Percentiles rank a stretch among this genome's conserved stretches.
Conservation (phyloP, 805 yeast genomes). For the Osmozyma mogii region DNA sequence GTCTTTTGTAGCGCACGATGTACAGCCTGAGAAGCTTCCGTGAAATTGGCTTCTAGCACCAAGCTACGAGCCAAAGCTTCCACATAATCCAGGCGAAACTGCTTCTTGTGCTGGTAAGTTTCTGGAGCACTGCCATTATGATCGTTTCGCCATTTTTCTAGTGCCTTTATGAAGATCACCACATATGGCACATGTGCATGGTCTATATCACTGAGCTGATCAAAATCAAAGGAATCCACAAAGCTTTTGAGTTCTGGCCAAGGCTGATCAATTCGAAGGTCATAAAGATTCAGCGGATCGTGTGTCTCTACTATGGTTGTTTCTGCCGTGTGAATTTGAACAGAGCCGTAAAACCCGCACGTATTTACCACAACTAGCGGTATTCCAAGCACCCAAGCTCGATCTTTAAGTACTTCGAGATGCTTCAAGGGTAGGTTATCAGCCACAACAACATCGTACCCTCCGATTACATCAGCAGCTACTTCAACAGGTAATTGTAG, state of each 20-base stretch:
- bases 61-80: constrained; percentile 35
- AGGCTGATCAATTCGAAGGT: constrained; percentile 58
- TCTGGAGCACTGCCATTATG: constrained; percentile 25
- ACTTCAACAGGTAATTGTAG: neutral
- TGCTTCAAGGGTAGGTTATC: constrained; percentile 16
- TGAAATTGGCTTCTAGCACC: constrained; percentile 42
- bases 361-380: constrained; percentile 49
- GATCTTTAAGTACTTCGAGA: constrained; percentile 21
- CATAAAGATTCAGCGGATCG: constrained; percentile 57
- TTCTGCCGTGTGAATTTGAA: constrained; percentile 46
- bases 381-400: constrained; percentile 36
- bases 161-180: constrained; percentile 49
- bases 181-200: constrained; percentile 64
- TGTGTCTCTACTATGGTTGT: constrained; percentile 66
- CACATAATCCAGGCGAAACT: constrained; percentile 27
- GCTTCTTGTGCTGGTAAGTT: constrained; percentile 32
- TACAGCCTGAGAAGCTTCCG: constrained; percentile 28
- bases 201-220: constrained; percentile 34
- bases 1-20: constrained; percentile 33
- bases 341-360: constrained; percentile 58
- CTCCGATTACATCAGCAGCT: no score
- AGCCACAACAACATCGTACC: constrained; percentile 37
- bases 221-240: constrained; percentile 44
- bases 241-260: constrained; percentile 61
- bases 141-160: constrained; percentile 32